Base-by-base conservation (phyloP, 2,329 filamentous ascomycete species). In the Phaeosphaeria sp. region DNA sequence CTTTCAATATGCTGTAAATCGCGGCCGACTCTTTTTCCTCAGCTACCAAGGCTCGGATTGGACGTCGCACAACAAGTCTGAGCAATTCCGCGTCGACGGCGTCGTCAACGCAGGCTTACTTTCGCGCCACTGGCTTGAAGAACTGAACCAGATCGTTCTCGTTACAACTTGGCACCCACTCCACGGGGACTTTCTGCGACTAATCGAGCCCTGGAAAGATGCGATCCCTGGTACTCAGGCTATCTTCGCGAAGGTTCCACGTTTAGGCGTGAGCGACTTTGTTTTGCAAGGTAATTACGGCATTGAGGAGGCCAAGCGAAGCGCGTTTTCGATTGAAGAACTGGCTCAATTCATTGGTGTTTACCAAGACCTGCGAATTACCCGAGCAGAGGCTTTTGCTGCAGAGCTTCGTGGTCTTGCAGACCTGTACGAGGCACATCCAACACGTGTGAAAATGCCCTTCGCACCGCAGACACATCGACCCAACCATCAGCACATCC, bases 381-480 rank as follows among this genome's bases (percentile, higher is more conserved):
- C 52, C 27, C 51, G 50, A 17, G 57, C 58, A 43, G 53, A 58
- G 44, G 36, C 49, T 7, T 39, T 58, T 7, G 55, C 55, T 11
- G 17, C 4, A 8, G 48, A 63, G 20, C 45, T 61, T 27, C 11
- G 47, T 24, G 40, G 25, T 7, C 50, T 61, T 18, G 55, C 53
- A 13, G 39, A 53, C 25, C 18, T 61, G 1, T 63, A 63, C 50
- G 57, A 58, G 17, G 36, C 44, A 18, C 48, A 61, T 36, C 50
- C 60, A n/a, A 46, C 47, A 2, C 39, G 20, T 11, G n/a, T 63
- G 13, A 61, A 61, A 30, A 39, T 36, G 51, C 57, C 57, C 4
- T 58, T 56, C 17, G 57, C 59, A 15, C 55, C 53, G 17, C 50
- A 55, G 27, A 49, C 20, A 11, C 36, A 39, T 24, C 43, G 43